Evolutionary conservation across 1,284 basidiomycete species (phyloP).

Genomic region (Kwoniella shivajii): DNA sequence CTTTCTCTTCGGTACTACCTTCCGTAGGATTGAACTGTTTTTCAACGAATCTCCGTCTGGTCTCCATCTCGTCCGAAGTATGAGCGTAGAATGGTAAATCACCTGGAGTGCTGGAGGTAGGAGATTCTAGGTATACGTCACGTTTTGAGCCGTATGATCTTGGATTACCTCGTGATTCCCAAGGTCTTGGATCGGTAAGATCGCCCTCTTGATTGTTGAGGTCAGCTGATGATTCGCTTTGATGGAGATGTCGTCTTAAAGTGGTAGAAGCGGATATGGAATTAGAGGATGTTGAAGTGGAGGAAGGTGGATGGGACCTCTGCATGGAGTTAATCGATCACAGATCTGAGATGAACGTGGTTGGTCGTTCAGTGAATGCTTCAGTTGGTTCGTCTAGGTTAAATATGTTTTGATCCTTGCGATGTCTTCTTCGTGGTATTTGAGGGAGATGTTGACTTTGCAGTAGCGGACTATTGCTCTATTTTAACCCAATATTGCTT

Average conservation of each 20-base stretch:
- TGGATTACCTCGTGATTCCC: conserved; percentile 42
- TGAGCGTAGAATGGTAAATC: conserved; percentile 28
- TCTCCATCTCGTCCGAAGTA: conserved; percentile 35
- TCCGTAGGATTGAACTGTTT: conserved; percentile 11
- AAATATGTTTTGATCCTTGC: too few species aligned
- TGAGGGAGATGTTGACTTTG: too few species aligned
- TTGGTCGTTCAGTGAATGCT: too few species aligned
- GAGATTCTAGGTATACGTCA: conserved; percentile 4
- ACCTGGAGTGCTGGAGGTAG: neutral
- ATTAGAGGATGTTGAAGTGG: conserved; percentile 11
- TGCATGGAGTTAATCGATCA: conserved; percentile 17
- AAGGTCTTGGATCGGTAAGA: conserved; percentile 46
- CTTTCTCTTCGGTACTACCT: conserved; percentile 20
- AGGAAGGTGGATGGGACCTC: conserved; percentile 17
- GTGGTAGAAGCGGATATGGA: conserved; percentile 21
- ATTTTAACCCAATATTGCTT: too few species aligned
- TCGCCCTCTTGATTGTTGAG: conserved; percentile 25
- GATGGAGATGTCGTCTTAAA: conserved; percentile 20
- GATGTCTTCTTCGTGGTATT: too few species aligned
- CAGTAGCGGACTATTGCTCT: too few species aligned
- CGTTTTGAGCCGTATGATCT: conserved; percentile 41
- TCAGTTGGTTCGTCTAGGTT: too few species aligned
- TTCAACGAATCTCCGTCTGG: conserved; percentile 23
- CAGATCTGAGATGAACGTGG: neutral
- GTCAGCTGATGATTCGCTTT: neutral